Base-by-base conservation (phyloP, 768 basidiomycete genomes). In the Lentinula boryana region DNA sequence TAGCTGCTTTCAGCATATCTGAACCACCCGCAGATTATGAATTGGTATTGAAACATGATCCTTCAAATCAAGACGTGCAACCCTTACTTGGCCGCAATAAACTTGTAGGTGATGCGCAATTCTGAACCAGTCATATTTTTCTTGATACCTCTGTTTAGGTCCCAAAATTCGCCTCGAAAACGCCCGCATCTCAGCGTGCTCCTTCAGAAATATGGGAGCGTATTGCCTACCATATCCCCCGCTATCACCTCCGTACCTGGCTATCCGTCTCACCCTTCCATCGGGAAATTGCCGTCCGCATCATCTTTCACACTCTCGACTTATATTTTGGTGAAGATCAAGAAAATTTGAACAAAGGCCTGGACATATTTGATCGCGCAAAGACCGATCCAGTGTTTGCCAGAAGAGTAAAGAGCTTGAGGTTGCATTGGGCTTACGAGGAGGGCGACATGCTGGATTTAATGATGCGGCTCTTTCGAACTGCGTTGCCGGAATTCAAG, bases 191-290 rank as follows among this genome's bases (percentile, higher is more conserved):
- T 3, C 85, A 82, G 62, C 82, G 85, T 21, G 79, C 80, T 16
- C 87, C 87, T 0, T 74, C 77, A 6, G 87, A 89, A 72, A 78
- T 89, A 44, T 89, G 87, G 86, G 84, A 85, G 64, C 76, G 80
- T 13, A 84, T 89, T 46, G 86, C 86, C 5, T 70, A 74, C 56
- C 79, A 81, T 63, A 84, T 83, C 44, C 85, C 87, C 6, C 80
- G 86, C 15, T 83, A 84, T 64, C 81, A 87, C 68, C 80, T 89
- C 33, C 81, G 87, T n/a, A 80, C 79, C 15, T 89, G 85, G 86
- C 78, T 88, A 43, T 86, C 78, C 58, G 78, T 88, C 31, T 87
- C 86, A 2, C 71, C 80, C 2, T 86, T 85, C 67, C 83, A 87
- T 67, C 76, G 84, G 41, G 81, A 84, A 63, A 86, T 89, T 43